A percentile compares a stretch with the other conserved stretches of the same genome.
Evolutionary conservation across 2,329 filamentous ascomycete genomes (phyloP).

Genomic region (Pyrenophora seminiperda): DNA sequence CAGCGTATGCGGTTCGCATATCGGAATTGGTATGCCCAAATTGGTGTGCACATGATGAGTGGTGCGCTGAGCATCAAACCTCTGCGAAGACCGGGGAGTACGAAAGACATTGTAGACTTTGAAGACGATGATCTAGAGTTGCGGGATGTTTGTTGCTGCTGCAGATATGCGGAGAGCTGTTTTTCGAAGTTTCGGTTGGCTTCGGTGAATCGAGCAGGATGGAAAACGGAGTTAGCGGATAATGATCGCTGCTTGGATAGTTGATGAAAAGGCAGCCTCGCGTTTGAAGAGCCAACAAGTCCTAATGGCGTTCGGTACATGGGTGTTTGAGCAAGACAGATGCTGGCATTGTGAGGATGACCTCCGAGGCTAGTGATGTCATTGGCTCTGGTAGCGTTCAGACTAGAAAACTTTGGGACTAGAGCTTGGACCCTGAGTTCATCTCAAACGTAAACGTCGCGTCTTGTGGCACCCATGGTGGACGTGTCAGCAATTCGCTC

Average conservation of each 20-base stretch:
- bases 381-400: slow-evolving; percentile 32
- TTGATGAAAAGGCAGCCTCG: neutral
- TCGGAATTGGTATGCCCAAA: slow-evolving; percentile 36
- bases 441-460: slow-evolving; percentile 26
- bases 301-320: slow-evolving; percentile 28
- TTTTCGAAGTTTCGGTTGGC: slow-evolving; percentile 17
- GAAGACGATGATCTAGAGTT: neutral
- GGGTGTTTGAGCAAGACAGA: slow-evolving; percentile 7
- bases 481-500: slow-evolving; percentile 5
- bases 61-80: slow-evolving; percentile 46
- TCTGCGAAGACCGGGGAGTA: slow-evolving; percentile 49
- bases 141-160: slow-evolving; percentile 17
- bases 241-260: neutral
- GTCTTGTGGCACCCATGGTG: slow-evolving; percentile 31
- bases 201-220: slow-evolving; percentile 2
- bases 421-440: slow-evolving; percentile 37
- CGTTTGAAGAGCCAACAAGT: slow-evolving; percentile 5
- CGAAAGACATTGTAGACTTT: slow-evolving; percentile 44
- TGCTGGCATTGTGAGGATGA: slow-evolving; percentile 12
- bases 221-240: neutral
- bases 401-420: slow-evolving; percentile 22
- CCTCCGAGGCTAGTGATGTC: slow-evolving; percentile 39
- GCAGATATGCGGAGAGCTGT: slow-evolving; percentile 27
- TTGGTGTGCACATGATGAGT: slow-evolving; percentile 41
- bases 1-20: slow-evolving; percentile 43